These are phyloP conservation scores for Raffaelea ambrosiae DNA, from an alignment of 2,329 filamentous ascomycete genomes.

Conservation along the genomic window DNA sequence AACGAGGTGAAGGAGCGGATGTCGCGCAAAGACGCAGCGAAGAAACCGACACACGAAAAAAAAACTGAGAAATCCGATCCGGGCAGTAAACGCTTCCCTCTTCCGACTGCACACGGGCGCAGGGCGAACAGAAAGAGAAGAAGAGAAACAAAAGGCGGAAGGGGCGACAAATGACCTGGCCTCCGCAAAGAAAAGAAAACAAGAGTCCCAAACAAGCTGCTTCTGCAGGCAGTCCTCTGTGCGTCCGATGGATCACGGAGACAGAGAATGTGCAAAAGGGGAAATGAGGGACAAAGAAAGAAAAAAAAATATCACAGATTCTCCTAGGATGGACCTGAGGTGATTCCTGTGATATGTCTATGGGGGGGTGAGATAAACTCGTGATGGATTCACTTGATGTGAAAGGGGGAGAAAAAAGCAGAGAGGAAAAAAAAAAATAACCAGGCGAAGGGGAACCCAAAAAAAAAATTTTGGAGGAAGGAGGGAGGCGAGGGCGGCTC, in stretches of 20 bases:
- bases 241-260: neutral
- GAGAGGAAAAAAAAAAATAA: conserved; percentile 2
- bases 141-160: neutral
- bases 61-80: neutral
- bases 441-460: neutral
- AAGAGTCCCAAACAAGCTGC: neutral
- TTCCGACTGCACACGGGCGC: neutral
- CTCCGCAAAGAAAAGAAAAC: neutral
- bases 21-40: neutral
- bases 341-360: conserved; percentile 11
- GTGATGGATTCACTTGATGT: conserved; percentile 10
- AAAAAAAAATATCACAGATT: conserved; percentile 12
- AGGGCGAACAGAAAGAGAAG: neutral
- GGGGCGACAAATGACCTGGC: neutral
- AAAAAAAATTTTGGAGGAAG: conserved; percentile 8
- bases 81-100: neutral
- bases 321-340: neutral
- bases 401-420: conserved; percentile 8
- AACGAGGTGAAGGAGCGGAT: neutral
- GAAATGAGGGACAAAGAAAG: neutral
- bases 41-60: neutral
- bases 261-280: neutral
- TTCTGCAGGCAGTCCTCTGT: neutral
- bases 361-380: conserved; percentile 3
- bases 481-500: conserved; percentile 7